Evolutionary conservation across 2,329 filamentous ascomycete genomes (phyloP).

Genomic region (Teratosphaeria viscida): DNA sequence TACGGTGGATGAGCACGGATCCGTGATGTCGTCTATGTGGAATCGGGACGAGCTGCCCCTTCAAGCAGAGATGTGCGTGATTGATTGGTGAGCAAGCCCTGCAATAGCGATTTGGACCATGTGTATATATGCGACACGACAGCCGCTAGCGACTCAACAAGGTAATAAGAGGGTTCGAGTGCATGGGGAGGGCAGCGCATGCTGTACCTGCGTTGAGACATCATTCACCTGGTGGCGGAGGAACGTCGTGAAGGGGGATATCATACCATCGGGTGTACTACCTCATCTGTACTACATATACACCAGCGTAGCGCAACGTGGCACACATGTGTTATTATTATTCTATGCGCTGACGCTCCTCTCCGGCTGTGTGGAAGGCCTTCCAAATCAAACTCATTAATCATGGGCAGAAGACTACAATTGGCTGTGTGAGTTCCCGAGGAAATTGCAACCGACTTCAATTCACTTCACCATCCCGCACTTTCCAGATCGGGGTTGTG

Average conservation of each 20-base stretch:
- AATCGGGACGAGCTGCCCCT: no score
- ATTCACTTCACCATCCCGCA: neutral
- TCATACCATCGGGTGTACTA: no score
- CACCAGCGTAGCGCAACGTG: neutral
- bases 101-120: neutral
- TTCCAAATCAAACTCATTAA: neutral
- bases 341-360: no score
- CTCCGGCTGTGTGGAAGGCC: no score
- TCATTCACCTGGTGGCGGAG: no score
- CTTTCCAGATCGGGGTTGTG: neutral
- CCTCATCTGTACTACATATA: neutral
- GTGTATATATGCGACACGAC: neutral
- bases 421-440: neutral
- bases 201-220: neutral
- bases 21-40: no score
- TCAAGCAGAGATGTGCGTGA: no score
- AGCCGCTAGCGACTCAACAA: neutral
- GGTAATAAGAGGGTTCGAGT: neutral
- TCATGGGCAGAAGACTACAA: neutral
- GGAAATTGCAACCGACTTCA: neutral
- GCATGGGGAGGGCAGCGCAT: neutral
- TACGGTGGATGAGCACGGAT: no score
- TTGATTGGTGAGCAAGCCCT: neutral
- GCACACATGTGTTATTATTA: neutral
- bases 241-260: no score